Evolutionary conservation across 1,284 basidiomycete species (phyloP).

Genomic region (Cryptococcus hybrid): DNA sequence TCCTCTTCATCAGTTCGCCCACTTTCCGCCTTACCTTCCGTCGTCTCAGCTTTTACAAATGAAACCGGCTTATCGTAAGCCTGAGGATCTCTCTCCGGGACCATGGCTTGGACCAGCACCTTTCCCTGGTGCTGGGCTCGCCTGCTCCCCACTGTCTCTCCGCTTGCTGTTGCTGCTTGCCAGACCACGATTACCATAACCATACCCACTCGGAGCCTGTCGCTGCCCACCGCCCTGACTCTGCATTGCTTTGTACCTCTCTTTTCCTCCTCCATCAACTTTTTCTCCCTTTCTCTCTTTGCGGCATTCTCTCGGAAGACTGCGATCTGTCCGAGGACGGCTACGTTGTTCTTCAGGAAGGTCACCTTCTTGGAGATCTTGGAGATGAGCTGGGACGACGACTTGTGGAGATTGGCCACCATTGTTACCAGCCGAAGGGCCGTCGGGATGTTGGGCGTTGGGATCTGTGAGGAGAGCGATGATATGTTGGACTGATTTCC

Average conservation of each 20-base stretch:
- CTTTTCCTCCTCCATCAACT: constrained; percentile 62
- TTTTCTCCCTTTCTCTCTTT: constrained; percentile 79
- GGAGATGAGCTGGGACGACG: constrained; percentile 88
- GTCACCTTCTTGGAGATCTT: constrained; percentile 91
- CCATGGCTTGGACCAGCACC: background rate
- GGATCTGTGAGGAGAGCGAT: constrained; percentile 45
- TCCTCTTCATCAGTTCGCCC: constrained; percentile 80
- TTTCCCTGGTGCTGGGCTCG: constrained; percentile 8
- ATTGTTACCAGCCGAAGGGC: constrained; percentile 61
- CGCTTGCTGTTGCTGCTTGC: constrained; percentile 10
- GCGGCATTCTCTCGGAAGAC: constrained; percentile 85
- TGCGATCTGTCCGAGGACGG: constrained; percentile 91
- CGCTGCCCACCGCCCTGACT: background rate
- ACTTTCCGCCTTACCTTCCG: constrained; percentile 43
- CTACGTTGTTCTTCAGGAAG: constrained; percentile 76
- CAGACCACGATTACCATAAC: constrained; percentile 26
- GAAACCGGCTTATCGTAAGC: constrained; percentile 71
- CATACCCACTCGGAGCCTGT: background rate
- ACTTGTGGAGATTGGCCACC: constrained; percentile 34
- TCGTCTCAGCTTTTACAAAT: constrained; percentile 70
- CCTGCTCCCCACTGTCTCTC: constrained; percentile 10
- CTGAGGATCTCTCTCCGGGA: constrained; percentile 58
- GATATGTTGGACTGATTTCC: constrained; percentile 44
- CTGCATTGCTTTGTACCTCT: constrained; percentile 29
- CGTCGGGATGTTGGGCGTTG: constrained; percentile 48